Base-by-base conservation (phyloP, 768 basidiomycete species). In the Candolleomyces eurysporus region DNA sequence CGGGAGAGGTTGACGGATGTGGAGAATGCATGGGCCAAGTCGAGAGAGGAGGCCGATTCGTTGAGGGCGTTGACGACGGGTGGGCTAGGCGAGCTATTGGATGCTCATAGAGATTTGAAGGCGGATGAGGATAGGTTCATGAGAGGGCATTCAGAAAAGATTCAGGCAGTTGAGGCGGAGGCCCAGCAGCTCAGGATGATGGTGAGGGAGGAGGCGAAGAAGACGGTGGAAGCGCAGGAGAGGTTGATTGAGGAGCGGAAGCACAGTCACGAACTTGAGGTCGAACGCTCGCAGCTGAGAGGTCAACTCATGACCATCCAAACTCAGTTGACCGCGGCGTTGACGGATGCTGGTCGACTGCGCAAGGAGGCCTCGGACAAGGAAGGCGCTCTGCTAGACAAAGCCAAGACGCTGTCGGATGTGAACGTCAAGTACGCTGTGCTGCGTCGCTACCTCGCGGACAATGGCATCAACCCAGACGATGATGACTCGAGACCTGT, bases 21-120 rank as follows among this genome's bases (percentile, higher is more conserved):
- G 48, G 96, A 97, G 76, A 94, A 91, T 69, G 86, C 90, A 9
- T 97, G 94, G 89, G 85, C 91, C 26, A 91, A 94, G 72, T 93
- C 94, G 48, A 86, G 94, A 14, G 91, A 96, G 75, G 94, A 98
- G 77, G 93, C 94, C 3, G 96, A 97, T 72, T 86, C 90, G 2
- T 87, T 95, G 73, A 82, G 94, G 58, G 89, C 91, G 21, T 78
- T 94, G 56, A 95, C 95, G 2, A 96, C 93, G 2, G 87, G 89
- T 51, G 84, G 89, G 67, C 82, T 97, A 3, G 94, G 94, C 22
- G 86, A 96, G 70, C 79, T 97, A 19, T 79, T 97, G 50, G 92
- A 96, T 70, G 88, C 90, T 2, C 95, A 96, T 77, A 85, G 89
- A 40, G 91, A 93, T 67, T 79, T 95, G 56, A 86, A 84, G 72